phyloP scores from a whole-genome alignment of 805 yeast genomes.

The Yarrowia sp. region DNA sequence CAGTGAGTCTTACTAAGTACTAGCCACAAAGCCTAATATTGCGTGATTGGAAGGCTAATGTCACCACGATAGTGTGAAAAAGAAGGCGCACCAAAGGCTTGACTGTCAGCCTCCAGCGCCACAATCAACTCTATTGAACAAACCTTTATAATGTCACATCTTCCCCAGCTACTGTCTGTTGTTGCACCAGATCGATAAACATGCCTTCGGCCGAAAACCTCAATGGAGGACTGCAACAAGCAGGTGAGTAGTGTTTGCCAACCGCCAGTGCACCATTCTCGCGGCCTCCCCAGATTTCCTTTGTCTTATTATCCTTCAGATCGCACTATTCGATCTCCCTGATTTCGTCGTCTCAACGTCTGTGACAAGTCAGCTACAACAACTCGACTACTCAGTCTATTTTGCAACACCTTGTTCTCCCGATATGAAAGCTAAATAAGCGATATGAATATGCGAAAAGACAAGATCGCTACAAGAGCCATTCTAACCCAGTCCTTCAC shows the following conservation, averaged over 20 bases:
- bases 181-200: not conserved
- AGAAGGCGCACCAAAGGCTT: slow-evolving; percentile 15
- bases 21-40: slow-evolving; percentile 24
- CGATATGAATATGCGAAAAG: not conserved
- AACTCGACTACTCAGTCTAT: too few relatives aligned
- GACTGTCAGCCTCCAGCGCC: slow-evolving; percentile 25
- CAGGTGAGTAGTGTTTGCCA: slow-evolving; percentile 16
- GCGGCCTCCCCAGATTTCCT: too few relatives aligned
- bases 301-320: too few relatives aligned
- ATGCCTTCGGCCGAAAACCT: slow-evolving; percentile 18
- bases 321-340: too few relatives aligned
- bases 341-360: too few relatives aligned
- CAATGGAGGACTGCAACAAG: slow-evolving; percentile 14
- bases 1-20: not conserved
- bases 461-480: too few relatives aligned
- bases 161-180: not conserved
- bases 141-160: slow-evolving; percentile 14
- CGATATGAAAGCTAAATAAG: not conserved
- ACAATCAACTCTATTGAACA: slow-evolving; percentile 25
- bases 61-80: slow-evolving; percentile 24
- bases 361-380: too few relatives aligned
- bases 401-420: too few relatives aligned
- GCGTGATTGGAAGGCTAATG: slow-evolving; percentile 24
- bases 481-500: slow-evolving; percentile 19
- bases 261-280: not conserved